phyloP scores from a whole-genome alignment of 441 rosid species.

The Gossypium gossypioides region DNA sequence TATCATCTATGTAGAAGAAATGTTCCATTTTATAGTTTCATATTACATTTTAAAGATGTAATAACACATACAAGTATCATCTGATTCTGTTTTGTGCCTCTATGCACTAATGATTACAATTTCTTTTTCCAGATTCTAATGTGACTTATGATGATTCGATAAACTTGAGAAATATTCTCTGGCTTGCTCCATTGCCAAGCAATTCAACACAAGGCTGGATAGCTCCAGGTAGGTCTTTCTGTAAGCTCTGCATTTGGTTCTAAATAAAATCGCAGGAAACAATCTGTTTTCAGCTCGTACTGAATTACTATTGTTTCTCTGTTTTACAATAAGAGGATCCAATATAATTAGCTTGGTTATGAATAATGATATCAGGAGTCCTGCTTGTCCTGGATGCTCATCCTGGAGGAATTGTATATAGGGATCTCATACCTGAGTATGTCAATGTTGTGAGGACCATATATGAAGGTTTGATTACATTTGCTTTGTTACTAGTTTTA shows the following conservation, averaged over 20 bases:
- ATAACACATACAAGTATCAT: background rate
- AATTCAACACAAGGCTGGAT: constrained; percentile 42
- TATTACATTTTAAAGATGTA: background rate
- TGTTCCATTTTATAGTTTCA: background rate
- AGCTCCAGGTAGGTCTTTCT: constrained; percentile 51
- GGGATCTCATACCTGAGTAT: constrained; percentile 71
- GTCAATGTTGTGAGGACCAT: constrained; percentile 57
- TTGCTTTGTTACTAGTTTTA: background rate
- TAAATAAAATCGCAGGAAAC: background rate
- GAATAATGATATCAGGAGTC: constrained; percentile 37
- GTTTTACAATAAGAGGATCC: background rate
- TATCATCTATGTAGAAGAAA: background rate
- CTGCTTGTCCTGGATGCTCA: constrained; percentile 76
- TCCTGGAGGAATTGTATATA: constrained; percentile 68
- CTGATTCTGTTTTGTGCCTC: background rate
- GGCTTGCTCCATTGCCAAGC: constrained; percentile 83
- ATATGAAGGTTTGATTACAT: constrained; percentile 54
- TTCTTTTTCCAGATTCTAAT: constrained; percentile 41
- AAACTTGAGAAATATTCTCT: constrained; percentile 80
- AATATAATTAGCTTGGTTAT: background rate
- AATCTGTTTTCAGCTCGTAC: background rate
- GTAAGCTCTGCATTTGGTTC: background rate
- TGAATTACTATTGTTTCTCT: background rate
- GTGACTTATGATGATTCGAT: constrained; percentile 56
- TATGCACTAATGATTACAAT: background rate